phyloP scores from a whole-genome alignment of 805 yeast genomes.

The Saccharomycopsis amapae region DNA sequence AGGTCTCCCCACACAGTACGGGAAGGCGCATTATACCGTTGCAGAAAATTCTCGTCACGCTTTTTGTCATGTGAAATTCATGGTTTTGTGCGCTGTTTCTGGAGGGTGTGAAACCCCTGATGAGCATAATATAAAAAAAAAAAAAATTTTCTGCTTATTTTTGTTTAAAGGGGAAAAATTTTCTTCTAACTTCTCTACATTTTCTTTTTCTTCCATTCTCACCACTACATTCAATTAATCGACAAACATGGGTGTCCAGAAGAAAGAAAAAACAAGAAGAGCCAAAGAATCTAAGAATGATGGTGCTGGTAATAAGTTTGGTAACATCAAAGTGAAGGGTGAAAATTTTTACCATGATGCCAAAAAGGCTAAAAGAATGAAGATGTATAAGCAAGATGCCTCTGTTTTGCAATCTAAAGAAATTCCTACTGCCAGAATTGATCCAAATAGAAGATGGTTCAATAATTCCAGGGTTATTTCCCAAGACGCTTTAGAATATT shows the following conservation, averaged over 20 bases:
- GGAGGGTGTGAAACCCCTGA: no score
- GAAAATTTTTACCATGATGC: slow-evolving; percentile 96
- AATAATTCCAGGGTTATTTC: slow-evolving; percentile 96
- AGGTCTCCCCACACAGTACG: no score
- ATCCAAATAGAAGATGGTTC: slow-evolving; percentile 96
- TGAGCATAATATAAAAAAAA: no score
- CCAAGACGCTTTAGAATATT: slow-evolving; percentile 91
- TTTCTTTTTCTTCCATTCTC: not conserved
- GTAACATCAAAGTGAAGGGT: slow-evolving; percentile 90
- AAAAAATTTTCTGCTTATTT: no score
- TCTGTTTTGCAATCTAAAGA: slow-evolving; percentile 85
- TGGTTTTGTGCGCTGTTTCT: no score
- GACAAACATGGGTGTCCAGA: slow-evolving; percentile 74
- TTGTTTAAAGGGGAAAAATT: no score
- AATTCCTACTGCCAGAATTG: slow-evolving; percentile 86
- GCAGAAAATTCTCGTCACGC: no score
- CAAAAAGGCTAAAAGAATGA: slow-evolving; percentile 79
- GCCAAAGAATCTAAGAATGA: slow-evolving; percentile 64
- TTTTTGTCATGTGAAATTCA: no score
- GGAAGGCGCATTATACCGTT: no score
- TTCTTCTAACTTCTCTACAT: not conserved
- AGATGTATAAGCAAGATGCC: slow-evolving; percentile 93
- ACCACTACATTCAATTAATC: not conserved
- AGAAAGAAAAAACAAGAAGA: slow-evolving; percentile 86
- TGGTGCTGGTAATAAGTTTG: slow-evolving; percentile 45